phyloP scores from a whole-genome alignment of 2,329 filamentous ascomycete genomes.

The Claviceps sp. region DNA sequence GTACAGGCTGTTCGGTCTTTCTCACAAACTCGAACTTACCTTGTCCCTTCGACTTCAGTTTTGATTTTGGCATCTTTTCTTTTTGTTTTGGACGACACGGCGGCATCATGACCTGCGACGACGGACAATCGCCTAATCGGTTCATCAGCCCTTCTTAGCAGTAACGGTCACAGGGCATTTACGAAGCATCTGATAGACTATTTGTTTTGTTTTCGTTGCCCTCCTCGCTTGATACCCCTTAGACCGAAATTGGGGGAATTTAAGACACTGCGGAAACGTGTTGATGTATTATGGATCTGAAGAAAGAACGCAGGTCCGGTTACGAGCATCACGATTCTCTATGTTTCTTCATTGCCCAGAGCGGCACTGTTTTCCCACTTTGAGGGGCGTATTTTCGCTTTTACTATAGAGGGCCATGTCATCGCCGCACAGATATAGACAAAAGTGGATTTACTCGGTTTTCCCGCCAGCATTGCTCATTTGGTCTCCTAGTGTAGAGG shows the following conservation, averaged over 20 bases:
- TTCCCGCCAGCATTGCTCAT: slow-evolving; percentile 31
- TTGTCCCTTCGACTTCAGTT: slow-evolving; percentile 5
- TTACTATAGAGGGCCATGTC: slow-evolving; percentile 31
- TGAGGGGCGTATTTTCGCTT: slow-evolving; percentile 26
- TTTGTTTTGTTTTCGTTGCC: slow-evolving; percentile 30
- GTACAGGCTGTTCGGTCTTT: neutral
- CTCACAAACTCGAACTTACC: neutral
- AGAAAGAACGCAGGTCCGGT: slow-evolving; percentile 6
- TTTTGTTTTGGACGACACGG: slow-evolving; percentile 21
- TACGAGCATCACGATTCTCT: slow-evolving; percentile 21
- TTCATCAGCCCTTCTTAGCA: slow-evolving; percentile 20
- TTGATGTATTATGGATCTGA: slow-evolving; percentile 20
- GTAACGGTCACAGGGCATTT: slow-evolving; percentile 25
- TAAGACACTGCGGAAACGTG: slow-evolving; percentile 25
- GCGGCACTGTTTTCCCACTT: slow-evolving; percentile 17
- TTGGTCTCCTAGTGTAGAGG: slow-evolving; percentile 19
- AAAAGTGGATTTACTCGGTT: slow-evolving; percentile 54
- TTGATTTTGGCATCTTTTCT: slow-evolving; percentile 9
- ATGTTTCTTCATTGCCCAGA: slow-evolving; percentile 25
- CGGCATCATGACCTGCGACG: slow-evolving; percentile 28
- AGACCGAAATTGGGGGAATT: slow-evolving; percentile 28
- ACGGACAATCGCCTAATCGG: slow-evolving; percentile 20
- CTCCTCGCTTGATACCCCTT: slow-evolving; percentile 31
- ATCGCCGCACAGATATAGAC: slow-evolving; percentile 42
- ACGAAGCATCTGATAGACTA: slow-evolving; percentile 31